A percentile compares a stretch with the other conserved stretches of the same genome.
Conservation (phyloP, 83 land plant species). For the Thuja plicata region DNA sequence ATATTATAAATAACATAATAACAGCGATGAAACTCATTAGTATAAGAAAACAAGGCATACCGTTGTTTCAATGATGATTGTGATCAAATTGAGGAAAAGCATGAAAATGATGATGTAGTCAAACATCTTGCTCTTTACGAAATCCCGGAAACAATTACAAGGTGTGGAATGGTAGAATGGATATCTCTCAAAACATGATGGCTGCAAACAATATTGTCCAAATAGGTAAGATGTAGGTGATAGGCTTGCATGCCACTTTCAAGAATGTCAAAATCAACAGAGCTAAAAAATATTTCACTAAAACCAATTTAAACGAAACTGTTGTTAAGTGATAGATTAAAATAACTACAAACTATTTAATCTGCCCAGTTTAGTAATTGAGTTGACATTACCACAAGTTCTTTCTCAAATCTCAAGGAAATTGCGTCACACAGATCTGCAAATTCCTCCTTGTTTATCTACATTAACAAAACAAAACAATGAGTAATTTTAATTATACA, state of each 20-base stretch:
- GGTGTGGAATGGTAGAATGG: constrained; percentile 66
- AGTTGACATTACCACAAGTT: constrained; percentile 45
- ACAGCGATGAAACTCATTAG: not conserved
- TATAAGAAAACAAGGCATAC: constrained; percentile 28
- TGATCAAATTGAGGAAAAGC: constrained; percentile 63
- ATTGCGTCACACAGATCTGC: constrained; percentile 79
- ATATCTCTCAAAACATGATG: constrained; percentile 55
- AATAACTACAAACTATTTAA: not conserved
- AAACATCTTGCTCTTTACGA: constrained; percentile 70
- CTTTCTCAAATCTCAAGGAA: constrained; percentile 72
- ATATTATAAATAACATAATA: not conserved
- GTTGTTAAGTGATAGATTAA: not conserved
- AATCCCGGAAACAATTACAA: constrained; percentile 55
- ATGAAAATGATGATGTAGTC: constrained; percentile 63
- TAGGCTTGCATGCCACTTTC: not conserved
- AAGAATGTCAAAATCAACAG: not conserved
- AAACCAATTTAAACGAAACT: not conserved
- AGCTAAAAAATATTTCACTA: not conserved
- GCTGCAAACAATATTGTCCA: constrained; percentile 45
- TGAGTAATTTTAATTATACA: not conserved
- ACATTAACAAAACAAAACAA: constrained; percentile 17
- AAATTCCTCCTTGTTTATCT: constrained; percentile 89
- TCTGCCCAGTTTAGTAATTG: not conserved
- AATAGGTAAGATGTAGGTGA: not conserved
- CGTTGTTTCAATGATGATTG: constrained; percentile 85